phyloP scores from a whole-genome alignment of 1,284 basidiomycete genomes.

The Exsudoporus floridanus region DNA sequence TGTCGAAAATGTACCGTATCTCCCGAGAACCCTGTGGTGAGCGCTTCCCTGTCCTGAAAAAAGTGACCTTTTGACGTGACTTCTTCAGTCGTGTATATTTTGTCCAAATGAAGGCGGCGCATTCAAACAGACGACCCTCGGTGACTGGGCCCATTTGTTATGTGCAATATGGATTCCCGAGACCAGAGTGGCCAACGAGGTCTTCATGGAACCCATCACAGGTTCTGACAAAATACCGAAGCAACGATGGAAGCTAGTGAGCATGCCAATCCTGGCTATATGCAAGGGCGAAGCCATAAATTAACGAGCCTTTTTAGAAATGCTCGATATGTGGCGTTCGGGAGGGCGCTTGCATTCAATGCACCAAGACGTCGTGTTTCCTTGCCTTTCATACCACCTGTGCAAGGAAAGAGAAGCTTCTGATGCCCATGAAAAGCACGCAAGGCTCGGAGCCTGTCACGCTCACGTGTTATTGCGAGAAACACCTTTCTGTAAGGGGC shows the following conservation, averaged over 20 bases:
- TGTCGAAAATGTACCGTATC: conserved; percentile 98
- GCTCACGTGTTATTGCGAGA: conserved; percentile 82
- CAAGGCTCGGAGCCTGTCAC: conserved; percentile 68
- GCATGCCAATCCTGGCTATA: conserved; percentile 30
- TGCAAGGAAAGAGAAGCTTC: conserved; percentile 79
- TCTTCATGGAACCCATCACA: conserved; percentile 98
- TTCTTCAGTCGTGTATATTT: conserved; percentile 77
- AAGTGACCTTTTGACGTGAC: not conserved
- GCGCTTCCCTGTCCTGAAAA: conserved; percentile 30
- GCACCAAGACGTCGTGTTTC: conserved; percentile 89
- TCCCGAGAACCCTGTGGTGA: conserved; percentile 91
- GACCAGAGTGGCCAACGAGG: conserved; percentile 89
- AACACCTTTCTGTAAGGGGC: conserved; percentile 78
- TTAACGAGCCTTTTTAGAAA: conserved; percentile 46
- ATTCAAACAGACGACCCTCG: conserved; percentile 94
- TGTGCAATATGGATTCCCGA: conserved; percentile 99
- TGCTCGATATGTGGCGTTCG: conserved; percentile 85
- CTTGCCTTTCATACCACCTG: conserved; percentile 96
- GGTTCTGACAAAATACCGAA: conserved; percentile 88
- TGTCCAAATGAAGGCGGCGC: conserved; percentile 98
- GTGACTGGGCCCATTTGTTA: conserved; percentile 94
- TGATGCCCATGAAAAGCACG: conserved; percentile 86
- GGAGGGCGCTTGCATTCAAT: conserved; percentile 95
- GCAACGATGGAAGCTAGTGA: conserved; percentile 89
- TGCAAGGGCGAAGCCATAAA: conserved; percentile 1